Evolutionary conservation across 140 eudicot genomes (phyloP).

Genomic region (Flaveria floridana): DNA sequence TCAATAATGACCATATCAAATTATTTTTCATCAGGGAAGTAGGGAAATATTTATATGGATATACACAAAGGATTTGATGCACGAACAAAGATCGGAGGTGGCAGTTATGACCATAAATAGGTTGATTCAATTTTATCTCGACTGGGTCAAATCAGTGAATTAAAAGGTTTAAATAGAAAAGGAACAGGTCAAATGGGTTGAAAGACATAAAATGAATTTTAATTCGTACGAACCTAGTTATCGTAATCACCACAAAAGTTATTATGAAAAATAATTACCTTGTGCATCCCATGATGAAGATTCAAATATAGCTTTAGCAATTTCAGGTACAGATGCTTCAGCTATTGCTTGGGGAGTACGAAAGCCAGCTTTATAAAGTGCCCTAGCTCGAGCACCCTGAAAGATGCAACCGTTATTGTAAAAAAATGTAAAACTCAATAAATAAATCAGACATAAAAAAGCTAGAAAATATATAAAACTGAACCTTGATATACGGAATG

Average conservation of each 20-base stretch:
- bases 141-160: background rate
- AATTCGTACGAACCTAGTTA: background rate
- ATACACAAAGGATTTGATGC: background rate
- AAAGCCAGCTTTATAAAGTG: slow-evolving; percentile 89
- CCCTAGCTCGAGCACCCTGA: slow-evolving; percentile 97
- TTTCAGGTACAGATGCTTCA: slow-evolving; percentile 80
- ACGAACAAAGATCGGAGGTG: background rate
- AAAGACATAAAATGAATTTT: background rate
- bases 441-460: slow-evolving; percentile 3
- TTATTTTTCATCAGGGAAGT: slow-evolving; percentile 3
- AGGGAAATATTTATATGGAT: background rate
- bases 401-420: slow-evolving; percentile 16
- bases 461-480: slow-evolving; percentile 14
- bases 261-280: slow-evolving; percentile 38
- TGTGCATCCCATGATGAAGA: slow-evolving; percentile 87
- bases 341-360: slow-evolving; percentile 96
- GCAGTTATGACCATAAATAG: slow-evolving; percentile 9
- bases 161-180: background rate
- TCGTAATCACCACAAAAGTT: background rate
- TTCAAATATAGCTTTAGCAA: slow-evolving; percentile 84
- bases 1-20: slow-evolving; percentile 7
- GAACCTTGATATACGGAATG: slow-evolving; percentile 81
- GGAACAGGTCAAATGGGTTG: background rate
- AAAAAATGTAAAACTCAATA: background rate
- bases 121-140: background rate